These are phyloP conservation scores for Fusarium sarcochroum DNA, from an alignment of 2,329 filamentous ascomycete genomes.

Conservation along the genomic window DNA sequence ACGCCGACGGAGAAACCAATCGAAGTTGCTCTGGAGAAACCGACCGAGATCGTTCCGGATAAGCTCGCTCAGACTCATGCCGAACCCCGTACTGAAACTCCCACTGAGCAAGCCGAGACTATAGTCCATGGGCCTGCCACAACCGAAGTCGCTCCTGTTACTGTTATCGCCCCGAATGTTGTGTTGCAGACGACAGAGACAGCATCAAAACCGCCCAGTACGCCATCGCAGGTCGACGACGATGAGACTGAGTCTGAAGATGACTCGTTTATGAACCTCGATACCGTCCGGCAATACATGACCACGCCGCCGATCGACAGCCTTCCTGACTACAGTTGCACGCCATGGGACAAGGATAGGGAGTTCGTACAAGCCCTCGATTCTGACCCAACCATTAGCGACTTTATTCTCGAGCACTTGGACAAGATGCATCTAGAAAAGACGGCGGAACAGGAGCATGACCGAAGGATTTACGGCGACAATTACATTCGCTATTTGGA, in stretches of 20 bases:
- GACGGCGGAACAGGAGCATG: constrained; percentile 55
- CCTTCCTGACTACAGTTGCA: constrained; percentile 63
- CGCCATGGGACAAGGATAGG: constrained; percentile 64
- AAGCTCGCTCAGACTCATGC: background rate
- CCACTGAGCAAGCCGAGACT: constrained; percentile 8
- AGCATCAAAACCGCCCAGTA: constrained; percentile 58
- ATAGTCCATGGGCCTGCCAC: background rate
- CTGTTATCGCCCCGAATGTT: constrained; percentile 25
- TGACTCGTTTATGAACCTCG: constrained; percentile 64
- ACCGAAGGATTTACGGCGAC: constrained; percentile 59
- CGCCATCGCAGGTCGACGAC: constrained; percentile 65
- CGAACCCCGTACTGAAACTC: constrained; percentile 5
- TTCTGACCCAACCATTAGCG: constrained; percentile 56
- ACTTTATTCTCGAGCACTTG: constrained; percentile 63
- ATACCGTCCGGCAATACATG: constrained; percentile 65
- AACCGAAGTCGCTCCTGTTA: constrained; percentile 4
- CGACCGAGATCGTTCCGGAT: constrained; percentile 1
- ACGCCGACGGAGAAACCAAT: background rate
- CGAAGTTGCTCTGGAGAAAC: constrained; percentile 6
- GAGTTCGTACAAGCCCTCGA: constrained; percentile 61
- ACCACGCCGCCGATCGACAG: constrained; percentile 68
- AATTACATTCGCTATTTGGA: constrained; percentile 67
- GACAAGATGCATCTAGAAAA: constrained; percentile 58
- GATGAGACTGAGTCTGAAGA: constrained; percentile 70
- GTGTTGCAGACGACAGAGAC: constrained; percentile 50